A percentile compares a stretch with the other conserved stretches of the same genome.
Evolutionary conservation across 179 eudicot species (phyloP).

Genomic region (Beta lomatogona): DNA sequence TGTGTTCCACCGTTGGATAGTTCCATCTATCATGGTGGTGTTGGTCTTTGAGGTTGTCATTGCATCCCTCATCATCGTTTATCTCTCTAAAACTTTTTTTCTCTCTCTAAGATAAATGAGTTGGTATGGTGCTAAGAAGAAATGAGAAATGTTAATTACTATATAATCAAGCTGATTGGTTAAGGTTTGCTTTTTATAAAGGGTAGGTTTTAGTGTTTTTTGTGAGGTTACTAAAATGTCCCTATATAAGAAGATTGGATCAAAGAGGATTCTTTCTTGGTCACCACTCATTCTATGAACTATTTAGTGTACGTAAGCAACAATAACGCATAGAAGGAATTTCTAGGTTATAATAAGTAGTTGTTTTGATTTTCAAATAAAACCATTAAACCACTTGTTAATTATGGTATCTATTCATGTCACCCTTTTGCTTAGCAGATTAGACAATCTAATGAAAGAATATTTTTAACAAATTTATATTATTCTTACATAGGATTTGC

Average conservation of each 20-base stretch:
- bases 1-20: slow-evolving; percentile 16
- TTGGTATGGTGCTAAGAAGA: background rate
- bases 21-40: background rate
- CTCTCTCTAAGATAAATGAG: background rate
- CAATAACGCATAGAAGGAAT: background rate
- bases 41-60: background rate
- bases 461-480: background rate
- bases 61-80: background rate
- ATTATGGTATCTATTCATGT: background rate
- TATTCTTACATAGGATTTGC: background rate
- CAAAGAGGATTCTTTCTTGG: slow-evolving; percentile 14
- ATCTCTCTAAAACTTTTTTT: background rate
- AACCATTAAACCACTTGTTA: background rate
- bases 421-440: background rate
- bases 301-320: background rate
- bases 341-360: background rate
- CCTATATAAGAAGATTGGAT: background rate
- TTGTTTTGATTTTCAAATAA: background rate
- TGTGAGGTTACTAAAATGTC: background rate
- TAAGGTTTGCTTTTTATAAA: slow-evolving; percentile 5
- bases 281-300: slow-evolving; percentile 15
- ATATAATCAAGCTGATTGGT: background rate
- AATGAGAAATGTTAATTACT: background rate
- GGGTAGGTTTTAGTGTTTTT: background rate
- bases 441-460: background rate